Evolutionary conservation across 306 rosid species (phyloP).

Genomic region (Inga leiocalycina): DNA sequence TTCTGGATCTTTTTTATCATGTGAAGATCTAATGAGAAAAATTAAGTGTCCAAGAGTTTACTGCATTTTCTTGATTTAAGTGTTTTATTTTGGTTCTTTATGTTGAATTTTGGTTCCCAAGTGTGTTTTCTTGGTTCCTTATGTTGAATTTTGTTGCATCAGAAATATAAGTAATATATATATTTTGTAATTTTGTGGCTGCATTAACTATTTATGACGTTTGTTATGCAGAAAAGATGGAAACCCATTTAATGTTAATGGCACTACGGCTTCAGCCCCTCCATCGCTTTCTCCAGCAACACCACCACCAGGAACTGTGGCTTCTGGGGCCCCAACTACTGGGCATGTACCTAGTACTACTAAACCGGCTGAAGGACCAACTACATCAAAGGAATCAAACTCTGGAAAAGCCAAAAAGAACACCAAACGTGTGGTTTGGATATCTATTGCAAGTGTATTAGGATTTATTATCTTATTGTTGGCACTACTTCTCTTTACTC

Average conservation of each 20-base stretch:
- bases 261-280: constrained; percentile 54
- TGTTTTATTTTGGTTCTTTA: constrained; percentile 1
- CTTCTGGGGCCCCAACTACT: constrained; percentile 44
- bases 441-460: constrained; percentile 67
- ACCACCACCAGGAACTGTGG: constrained; percentile 49
- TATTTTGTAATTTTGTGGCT: constrained; percentile 23
- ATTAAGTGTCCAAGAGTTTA: not conserved
- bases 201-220: constrained; percentile 28
- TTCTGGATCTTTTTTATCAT: not conserved
- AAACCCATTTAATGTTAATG: constrained; percentile 74
- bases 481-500: constrained; percentile 64
- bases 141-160: constrained; percentile 14
- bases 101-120: not conserved
- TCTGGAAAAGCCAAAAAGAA: constrained; percentile 58
- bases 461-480: constrained; percentile 57
- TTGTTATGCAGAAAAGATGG: constrained; percentile 76
- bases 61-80: constrained; percentile 13
- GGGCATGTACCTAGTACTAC: constrained; percentile 57
- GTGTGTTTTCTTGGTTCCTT: not conserved
- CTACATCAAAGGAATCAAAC: constrained; percentile 53
- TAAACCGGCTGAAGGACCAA: constrained; percentile 74
- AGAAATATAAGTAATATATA: constrained; percentile 17
- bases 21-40: constrained; percentile 14
- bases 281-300: constrained; percentile 55
- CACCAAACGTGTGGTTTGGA: constrained; percentile 76